A percentile compares a stretch with the other conserved stretches of the same genome.
These are phyloP conservation scores for Reticulomyxa filosa DNA, from an alignment of 78 protist species.

Conservation along the genomic window DNA sequence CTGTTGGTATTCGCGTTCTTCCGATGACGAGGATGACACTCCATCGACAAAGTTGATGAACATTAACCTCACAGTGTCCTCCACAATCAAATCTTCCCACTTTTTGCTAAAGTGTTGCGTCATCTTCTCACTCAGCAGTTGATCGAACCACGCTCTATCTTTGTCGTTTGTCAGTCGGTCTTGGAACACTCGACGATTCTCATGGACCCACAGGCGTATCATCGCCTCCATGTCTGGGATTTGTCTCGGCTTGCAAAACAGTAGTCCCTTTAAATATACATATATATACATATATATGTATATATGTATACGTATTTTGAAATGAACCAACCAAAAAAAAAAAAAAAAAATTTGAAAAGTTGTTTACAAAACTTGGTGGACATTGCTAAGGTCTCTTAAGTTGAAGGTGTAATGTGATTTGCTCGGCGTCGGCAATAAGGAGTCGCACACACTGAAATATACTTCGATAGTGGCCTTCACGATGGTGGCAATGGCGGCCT, in stretches of 20 bases:
- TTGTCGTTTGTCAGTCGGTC: slow-evolving; percentile 61
- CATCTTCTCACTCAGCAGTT: not conserved
- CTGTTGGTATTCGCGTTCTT: slow-evolving; percentile 3
- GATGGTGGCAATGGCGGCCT: not conserved
- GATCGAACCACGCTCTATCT: slow-evolving; percentile 38
- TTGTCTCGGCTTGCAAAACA: no score
- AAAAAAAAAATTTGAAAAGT: no score
- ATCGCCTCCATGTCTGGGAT: slow-evolving; percentile 6
- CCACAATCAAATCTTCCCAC: no score
- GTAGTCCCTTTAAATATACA: no score
- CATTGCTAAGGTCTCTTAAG: slow-evolving; percentile 62
- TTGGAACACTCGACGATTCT: slow-evolving; percentile 50
- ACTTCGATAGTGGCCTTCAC: slow-evolving; percentile 21
- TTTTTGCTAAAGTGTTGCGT: not conserved
- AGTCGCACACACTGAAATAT: not conserved
- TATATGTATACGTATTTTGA: no score
- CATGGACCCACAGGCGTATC: slow-evolving; percentile 61
- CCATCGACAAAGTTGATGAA: no score
- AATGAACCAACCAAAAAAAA: no score
- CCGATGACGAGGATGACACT: no score
- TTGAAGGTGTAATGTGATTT: slow-evolving; percentile 80
- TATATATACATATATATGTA: no score
- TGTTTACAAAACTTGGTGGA: no score
- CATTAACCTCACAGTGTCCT: no score
- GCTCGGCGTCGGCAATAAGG: slow-evolving; percentile 63